A percentile compares a stretch with the other conserved stretches of the same genome.
These are phyloP conservation scores for Lycium barbarum DNA, from an alignment of 257 asterid genomes.

Conservation along the genomic window DNA sequence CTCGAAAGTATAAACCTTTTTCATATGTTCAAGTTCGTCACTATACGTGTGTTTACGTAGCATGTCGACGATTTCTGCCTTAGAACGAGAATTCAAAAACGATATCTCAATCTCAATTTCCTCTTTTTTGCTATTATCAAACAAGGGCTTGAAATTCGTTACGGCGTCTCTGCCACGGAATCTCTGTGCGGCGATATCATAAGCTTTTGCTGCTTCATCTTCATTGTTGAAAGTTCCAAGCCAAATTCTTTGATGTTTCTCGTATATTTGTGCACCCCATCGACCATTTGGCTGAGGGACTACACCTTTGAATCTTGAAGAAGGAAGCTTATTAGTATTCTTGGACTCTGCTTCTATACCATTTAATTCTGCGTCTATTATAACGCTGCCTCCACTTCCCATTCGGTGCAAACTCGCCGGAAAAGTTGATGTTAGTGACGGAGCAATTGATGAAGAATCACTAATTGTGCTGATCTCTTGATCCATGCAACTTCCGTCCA, in stretches of 20 bases:
- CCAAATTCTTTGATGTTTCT: slow-evolving; percentile 80
- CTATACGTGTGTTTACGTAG: slow-evolving; percentile 64
- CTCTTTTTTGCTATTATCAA: slow-evolving; percentile 32
- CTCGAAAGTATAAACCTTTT: slow-evolving; percentile 29
- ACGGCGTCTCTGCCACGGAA: slow-evolving; percentile 79
- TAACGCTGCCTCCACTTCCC: slow-evolving; percentile 66
- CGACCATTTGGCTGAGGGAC: slow-evolving; percentile 98
- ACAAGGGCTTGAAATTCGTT: slow-evolving; percentile 59
- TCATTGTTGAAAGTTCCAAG: slow-evolving; percentile 72
- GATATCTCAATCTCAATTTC: slow-evolving; percentile 48
- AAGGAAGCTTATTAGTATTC: slow-evolving; percentile 60
- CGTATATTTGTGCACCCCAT: slow-evolving; percentile 98
- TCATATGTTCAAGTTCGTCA: slow-evolving; percentile 69
- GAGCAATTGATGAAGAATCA: slow-evolving; percentile 46
- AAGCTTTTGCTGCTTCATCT: slow-evolving; percentile 64
- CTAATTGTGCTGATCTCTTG: slow-evolving; percentile 58
- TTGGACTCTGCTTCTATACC: slow-evolving; percentile 75
- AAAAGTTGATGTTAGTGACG: slow-evolving; percentile 33
- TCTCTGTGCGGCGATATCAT: slow-evolving; percentile 74
- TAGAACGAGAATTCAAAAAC: slow-evolving; percentile 56
- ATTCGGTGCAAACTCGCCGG: slow-evolving; percentile 51
- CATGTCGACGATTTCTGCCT: slow-evolving; percentile 73
- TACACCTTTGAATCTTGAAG: slow-evolving; percentile 84
- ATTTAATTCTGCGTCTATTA: slow-evolving; percentile 54
- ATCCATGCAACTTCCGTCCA: slow-evolving; percentile 65